phyloP scores from a whole-genome alignment of 208 protist genomes.

The Lotmaria passim region DNA sequence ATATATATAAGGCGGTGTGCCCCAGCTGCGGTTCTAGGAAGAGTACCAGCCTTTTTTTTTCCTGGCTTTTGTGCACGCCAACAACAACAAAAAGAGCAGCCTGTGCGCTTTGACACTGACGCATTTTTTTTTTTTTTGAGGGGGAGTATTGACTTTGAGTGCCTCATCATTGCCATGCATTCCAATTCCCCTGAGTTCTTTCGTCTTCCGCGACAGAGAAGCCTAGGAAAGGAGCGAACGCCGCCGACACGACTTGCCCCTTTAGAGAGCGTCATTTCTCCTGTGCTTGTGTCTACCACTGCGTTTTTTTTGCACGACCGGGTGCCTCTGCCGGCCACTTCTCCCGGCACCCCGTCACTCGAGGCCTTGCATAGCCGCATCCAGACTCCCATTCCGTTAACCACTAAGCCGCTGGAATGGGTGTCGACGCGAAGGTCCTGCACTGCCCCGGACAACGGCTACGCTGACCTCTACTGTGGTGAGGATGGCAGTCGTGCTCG shows the following conservation, averaged over 20 bases:
- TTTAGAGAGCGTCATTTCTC: background rate
- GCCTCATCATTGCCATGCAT: too few relatives aligned
- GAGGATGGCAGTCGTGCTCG: too few relatives aligned
- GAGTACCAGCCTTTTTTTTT: too few relatives aligned
- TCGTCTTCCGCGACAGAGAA: background rate
- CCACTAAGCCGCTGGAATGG: background rate
- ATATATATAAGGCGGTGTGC: too few relatives aligned
- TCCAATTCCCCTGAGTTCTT: background rate
- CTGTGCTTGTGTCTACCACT: background rate
- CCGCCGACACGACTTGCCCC: background rate
- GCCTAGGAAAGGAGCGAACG: background rate
- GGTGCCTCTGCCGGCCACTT: background rate
- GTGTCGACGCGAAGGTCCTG: background rate
- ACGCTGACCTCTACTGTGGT: too few relatives aligned
- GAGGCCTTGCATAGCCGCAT: background rate
- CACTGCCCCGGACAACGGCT: conserved; percentile 4
- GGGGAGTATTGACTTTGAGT: too few relatives aligned
- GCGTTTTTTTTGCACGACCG: background rate
- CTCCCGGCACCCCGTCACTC: background rate
- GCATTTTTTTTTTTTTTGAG: too few relatives aligned
- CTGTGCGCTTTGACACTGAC: too few relatives aligned
- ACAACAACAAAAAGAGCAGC: too few relatives aligned
- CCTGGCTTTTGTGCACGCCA: too few relatives aligned
- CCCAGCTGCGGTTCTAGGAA: too few relatives aligned
- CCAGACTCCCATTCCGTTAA: background rate